These are phyloP conservation scores for Millerago galiae DNA, from an alignment of 805 yeast species.

Conservation along the genomic window DNA sequence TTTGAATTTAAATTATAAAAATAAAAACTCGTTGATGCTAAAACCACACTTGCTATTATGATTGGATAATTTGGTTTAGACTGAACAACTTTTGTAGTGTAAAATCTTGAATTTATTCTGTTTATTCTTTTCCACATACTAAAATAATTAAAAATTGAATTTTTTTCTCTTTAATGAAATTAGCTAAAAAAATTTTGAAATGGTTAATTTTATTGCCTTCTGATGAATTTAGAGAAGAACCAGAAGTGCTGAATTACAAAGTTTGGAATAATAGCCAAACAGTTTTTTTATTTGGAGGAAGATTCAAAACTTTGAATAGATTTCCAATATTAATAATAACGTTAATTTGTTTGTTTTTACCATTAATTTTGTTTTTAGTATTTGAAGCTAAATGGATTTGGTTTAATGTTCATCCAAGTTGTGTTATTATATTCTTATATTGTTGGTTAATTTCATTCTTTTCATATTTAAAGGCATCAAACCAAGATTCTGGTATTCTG, in stretches of 20 bases:
- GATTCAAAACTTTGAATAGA: slow-evolving; percentile 39
- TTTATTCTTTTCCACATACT: too few relatives aligned
- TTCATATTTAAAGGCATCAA: slow-evolving; percentile 47
- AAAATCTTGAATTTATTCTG: too few relatives aligned
- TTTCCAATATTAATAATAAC: slow-evolving; percentile 35
- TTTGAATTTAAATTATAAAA: neutral
- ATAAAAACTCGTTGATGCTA: too few relatives aligned
- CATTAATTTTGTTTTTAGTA: slow-evolving; percentile 49
- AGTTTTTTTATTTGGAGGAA: slow-evolving; percentile 59
- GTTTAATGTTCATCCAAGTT: slow-evolving; percentile 48
- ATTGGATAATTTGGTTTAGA: too few relatives aligned
- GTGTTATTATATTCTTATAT: slow-evolving; percentile 52
- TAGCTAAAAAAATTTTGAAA: slow-evolving; percentile 8
- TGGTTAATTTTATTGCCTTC: slow-evolving; percentile 21
- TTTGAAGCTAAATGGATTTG: slow-evolving; percentile 52
- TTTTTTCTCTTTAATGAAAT: too few relatives aligned
- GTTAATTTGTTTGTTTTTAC: slow-evolving; percentile 31
- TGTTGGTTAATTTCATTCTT: slow-evolving; percentile 44
- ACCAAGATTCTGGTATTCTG: slow-evolving; percentile 61
- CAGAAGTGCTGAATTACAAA: slow-evolving; percentile 33
- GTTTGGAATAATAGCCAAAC: slow-evolving; percentile 34
- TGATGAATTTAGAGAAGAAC: neutral
- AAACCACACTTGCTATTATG: too few relatives aligned
- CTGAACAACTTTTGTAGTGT: too few relatives aligned
- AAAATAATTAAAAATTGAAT: too few relatives aligned